These are phyloP conservation scores for Ophiostoma montium DNA, from an alignment of 2,329 filamentous ascomycete species.

Conservation along the genomic window DNA sequence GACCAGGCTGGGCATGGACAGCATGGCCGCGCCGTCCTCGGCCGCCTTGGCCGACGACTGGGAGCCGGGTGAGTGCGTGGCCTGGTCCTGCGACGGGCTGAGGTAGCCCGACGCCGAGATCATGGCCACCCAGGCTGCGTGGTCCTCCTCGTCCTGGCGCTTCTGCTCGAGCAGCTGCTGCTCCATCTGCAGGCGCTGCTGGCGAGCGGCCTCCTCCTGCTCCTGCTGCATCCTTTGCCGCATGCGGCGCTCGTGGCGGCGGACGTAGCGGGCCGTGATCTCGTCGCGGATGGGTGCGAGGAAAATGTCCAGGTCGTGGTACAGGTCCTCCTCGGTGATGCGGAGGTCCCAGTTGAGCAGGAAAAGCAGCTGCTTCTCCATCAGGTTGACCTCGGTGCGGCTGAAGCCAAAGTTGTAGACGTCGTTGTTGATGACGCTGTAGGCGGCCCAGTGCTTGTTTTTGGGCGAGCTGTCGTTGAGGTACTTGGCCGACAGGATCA, in stretches of 20 bases:
- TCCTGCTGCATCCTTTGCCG: conserved; percentile 23
- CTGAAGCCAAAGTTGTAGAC: conserved; percentile 71
- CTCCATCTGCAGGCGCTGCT: conserved; percentile 27
- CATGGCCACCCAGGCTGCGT: conserved; percentile 12
- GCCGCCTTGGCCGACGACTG: conserved; percentile 14
- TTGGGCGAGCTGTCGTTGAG: conserved; percentile 97
- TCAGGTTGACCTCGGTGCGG: conserved; percentile 91
- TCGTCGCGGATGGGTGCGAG: conserved; percentile 65
- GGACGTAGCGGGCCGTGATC: conserved; percentile 35
- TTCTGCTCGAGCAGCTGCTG: conserved; percentile 26
- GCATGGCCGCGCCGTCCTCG: conserved; percentile 14
- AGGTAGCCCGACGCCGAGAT: conserved; percentile 23
- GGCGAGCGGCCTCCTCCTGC: conserved; percentile 16
- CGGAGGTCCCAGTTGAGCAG: conserved; percentile 89
- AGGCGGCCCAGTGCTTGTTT: conserved; percentile 99
- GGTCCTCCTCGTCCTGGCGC: conserved; percentile 26
- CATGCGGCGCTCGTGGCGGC: conserved; percentile 31
- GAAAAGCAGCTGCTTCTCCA: conserved; percentile 97
- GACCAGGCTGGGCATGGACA: conserved; percentile 31
- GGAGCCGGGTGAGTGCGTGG: background rate
- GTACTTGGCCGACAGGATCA: conserved; percentile 87
- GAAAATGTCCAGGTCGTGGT: conserved; percentile 76
- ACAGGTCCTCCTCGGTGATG: conserved; percentile 73
- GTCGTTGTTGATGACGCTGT: conserved; percentile 61
- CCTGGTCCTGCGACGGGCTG: conserved; percentile 31